Evolutionary conservation across 495 filamentous ascomycete genomes (phyloP).

Genomic region (Aspergillus diversus): DNA sequence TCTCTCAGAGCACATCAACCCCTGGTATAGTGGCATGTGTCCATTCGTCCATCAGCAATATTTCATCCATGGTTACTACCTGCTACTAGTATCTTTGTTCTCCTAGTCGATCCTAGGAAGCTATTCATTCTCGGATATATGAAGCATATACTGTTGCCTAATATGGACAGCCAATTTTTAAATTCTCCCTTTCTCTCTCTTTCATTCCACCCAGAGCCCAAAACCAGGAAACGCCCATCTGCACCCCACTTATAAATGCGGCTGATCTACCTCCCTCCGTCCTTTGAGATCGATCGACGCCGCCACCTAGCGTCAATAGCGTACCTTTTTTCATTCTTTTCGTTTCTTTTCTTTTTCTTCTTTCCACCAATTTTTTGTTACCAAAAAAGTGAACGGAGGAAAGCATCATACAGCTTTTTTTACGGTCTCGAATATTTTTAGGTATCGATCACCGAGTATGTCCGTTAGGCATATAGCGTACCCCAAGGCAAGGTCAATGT

Average conservation of each 20-base stretch:
- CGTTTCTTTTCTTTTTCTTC: not conserved
- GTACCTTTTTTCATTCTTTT: not conserved
- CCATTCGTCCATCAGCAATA: too few relatives aligned
- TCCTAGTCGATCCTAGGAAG: too few relatives aligned
- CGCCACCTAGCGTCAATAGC: constrained; percentile 1
- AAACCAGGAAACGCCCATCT: constrained; percentile 23
- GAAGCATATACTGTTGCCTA: not conserved
- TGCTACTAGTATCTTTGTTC: too few relatives aligned
- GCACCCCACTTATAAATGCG: constrained; percentile 20
- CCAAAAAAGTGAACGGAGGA: not conserved
- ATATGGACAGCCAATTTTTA: not conserved
- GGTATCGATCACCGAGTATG: constrained; percentile 8
- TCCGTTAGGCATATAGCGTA: not conserved
- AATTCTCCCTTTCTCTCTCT: not conserved
- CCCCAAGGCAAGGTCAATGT: not conserved
- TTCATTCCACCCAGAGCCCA: constrained; percentile 9
- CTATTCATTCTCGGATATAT: too few relatives aligned
- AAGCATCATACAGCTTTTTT: too few relatives aligned
- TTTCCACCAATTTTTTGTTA: not conserved
- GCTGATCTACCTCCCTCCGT: constrained; percentile 16
- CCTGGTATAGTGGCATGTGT: too few relatives aligned
- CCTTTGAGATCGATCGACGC: constrained; percentile 1
- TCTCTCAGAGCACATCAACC: too few relatives aligned
- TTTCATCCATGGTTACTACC: too few relatives aligned
- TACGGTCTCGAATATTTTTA: not conserved